phyloP scores from a whole-genome alignment of 768 basidiomycete species.

The Sporobolomyces roseus region DNA sequence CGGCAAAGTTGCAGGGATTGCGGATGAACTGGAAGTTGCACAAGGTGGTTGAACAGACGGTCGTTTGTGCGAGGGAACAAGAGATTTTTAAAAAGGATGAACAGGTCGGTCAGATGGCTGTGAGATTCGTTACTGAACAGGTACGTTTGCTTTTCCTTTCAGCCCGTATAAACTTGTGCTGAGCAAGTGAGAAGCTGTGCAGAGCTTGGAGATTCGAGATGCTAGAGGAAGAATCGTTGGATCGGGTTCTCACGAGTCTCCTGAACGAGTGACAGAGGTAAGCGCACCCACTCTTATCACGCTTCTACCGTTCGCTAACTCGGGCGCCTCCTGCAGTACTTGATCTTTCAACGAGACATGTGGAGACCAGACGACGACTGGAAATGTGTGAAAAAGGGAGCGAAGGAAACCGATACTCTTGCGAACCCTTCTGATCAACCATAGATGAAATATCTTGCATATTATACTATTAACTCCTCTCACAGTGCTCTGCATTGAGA shows the following conservation, averaged over 20 bases:
- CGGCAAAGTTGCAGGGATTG: slow-evolving; percentile 23
- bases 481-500: too few species aligned
- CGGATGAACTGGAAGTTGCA: slow-evolving; percentile 40
- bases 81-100: slow-evolving; percentile 38
- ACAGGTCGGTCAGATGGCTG: slow-evolving; percentile 31
- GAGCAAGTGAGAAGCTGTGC: background rate
- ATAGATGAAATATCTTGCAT: background rate
- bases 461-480: too few species aligned
- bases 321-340: slow-evolving; percentile 17
- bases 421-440: slow-evolving; percentile 30
- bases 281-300: too few species aligned
- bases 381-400: slow-evolving; percentile 32
- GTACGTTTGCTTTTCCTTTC: too few species aligned
- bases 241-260: slow-evolving; percentile 23
- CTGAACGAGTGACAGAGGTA: slow-evolving; percentile 26
- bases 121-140: slow-evolving; percentile 33
- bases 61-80: slow-evolving; percentile 35
- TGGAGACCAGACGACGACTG: slow-evolving; percentile 40
- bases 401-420: slow-evolving; percentile 35
- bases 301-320: too few species aligned
- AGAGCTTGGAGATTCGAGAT: slow-evolving; percentile 38
- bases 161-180: too few species aligned
- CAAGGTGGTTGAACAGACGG: slow-evolving; percentile 22
- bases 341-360: slow-evolving; percentile 40
- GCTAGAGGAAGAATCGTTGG: slow-evolving; percentile 18